Evolutionary conservation across 2,329 filamentous ascomycete genomes (phyloP), one percentile per base, ranked within the genome.

Genomic region (Colletotrichum endophyticum): DNA sequence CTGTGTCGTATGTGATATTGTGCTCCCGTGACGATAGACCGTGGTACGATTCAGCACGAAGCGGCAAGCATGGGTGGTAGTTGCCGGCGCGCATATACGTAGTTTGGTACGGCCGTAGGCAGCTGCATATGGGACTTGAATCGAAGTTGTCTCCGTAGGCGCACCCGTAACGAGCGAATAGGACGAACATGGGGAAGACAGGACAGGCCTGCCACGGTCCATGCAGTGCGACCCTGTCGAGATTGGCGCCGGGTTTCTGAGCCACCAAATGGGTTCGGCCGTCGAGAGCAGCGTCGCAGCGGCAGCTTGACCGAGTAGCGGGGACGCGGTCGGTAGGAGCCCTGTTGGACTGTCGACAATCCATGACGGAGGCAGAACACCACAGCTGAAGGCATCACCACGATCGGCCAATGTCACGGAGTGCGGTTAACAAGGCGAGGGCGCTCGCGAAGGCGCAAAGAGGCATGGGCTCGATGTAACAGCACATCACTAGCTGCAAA

Each of bases 51-150:
- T 28, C 28, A 53, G 69, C 36, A 59, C 22, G 68, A 30, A 49
- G 57, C 67, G 64, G 61, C 72, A 72, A 59, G 61, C 59, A 57
- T 44, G 30, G 44, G 16, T 53, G 34, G 16, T 30, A 44, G 36
- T 28, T 19, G 8, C 39, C 34, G 56, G 28, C 25, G 30, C 49
- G 53, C 70, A 44, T 69, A 73, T 66, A 73, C 39, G 19, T 12
- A 49, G 27, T 34, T 32, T 62, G 59, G 59, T 62, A 30, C 70
- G 73, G 73, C 70, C 70, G 73, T 76, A 76, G 6, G 62, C 72
- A 62, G 72, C 66, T 36, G 62, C 63, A 62, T 36, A 66, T 57
- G 49, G 61, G 22, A 30, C 27, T 63, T 66, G 28, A 62, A 57
- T 66, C 62, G 61, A 61, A 61, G 16, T 39, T 53, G 57, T 70